Evolutionary conservation across 2,329 filamentous ascomycete genomes (phyloP).

Genomic region (Claviceps capensis): DNA sequence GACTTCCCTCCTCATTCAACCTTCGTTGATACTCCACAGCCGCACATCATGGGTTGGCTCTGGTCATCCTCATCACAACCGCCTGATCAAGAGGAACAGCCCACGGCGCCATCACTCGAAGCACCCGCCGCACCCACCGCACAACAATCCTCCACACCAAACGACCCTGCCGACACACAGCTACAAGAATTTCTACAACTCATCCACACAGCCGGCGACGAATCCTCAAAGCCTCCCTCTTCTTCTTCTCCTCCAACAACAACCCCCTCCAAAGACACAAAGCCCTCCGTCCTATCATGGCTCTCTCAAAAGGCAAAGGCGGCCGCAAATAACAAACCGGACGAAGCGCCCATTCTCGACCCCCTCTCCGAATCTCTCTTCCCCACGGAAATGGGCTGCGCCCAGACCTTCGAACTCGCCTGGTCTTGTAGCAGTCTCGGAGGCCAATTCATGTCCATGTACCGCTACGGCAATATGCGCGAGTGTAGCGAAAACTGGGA

Average conservation of each 20-base stretch:
- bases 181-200: slow-evolving; percentile 40
- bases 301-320: slow-evolving; percentile 20
- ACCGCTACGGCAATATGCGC: slow-evolving; percentile 67
- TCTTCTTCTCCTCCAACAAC: slow-evolving; percentile 7
- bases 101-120: slow-evolving; percentile 6
- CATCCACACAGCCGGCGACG: slow-evolving; percentile 20
- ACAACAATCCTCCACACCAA: slow-evolving; percentile 12
- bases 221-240: slow-evolving; percentile 11
- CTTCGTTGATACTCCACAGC: neutral
- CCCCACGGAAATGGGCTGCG: slow-evolving; percentile 76
- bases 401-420: slow-evolving; percentile 77
- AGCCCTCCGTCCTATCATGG: slow-evolving; percentile 20
- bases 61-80: slow-evolving; percentile 30
- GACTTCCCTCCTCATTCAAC: too few species aligned
- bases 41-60: slow-evolving; percentile 44
- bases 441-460: slow-evolving; percentile 83
- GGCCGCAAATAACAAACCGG: slow-evolving; percentile 10
- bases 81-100: slow-evolving; percentile 13
- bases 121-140: slow-evolving; percentile 4
- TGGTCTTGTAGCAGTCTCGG: slow-evolving; percentile 90
- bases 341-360: slow-evolving; percentile 19
- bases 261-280: slow-evolving; percentile 17
- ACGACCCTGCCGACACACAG: slow-evolving; percentile 31
- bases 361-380: slow-evolving; percentile 55
- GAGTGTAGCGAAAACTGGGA: slow-evolving; percentile 77